Conservation (phyloP, 2,329 filamentous ascomycete genomes). For the Dothiorella sarmentorum region DNA sequence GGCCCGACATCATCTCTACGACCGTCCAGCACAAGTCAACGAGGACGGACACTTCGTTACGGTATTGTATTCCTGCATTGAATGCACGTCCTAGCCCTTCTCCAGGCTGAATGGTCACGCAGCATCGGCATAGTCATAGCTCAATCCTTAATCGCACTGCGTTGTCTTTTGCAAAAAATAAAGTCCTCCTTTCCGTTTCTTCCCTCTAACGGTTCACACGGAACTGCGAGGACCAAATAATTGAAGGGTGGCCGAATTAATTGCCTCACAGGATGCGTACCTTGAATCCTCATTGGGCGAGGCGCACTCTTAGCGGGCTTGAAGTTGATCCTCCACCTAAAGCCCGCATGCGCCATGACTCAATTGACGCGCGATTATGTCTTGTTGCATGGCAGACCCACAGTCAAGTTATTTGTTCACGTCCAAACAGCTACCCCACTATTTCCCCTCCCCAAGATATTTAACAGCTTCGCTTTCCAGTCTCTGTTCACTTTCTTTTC, state of each 20-base stretch:
- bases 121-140: background rate
- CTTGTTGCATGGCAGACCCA: background rate
- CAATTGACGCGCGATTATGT: background rate
- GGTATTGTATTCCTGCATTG: background rate
- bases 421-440: constrained; percentile 15
- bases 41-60: background rate
- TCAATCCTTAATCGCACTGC: background rate
- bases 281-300: background rate
- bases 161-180: too few relatives aligned
- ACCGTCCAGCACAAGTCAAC: too few relatives aligned
- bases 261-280: background rate
- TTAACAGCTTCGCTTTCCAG: background rate
- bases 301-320: background rate
- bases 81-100: background rate
- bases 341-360: background rate
- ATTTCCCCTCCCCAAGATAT: constrained; percentile 13
- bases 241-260: background rate
- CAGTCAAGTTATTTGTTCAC: background rate
- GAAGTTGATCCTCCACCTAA: background rate
- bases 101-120: background rate
- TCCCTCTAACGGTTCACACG: too few relatives aligned
- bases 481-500: background rate
- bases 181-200: too few relatives aligned
- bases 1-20: too few relatives aligned
- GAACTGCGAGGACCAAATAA: background rate